Base-by-base conservation (phyloP, 208 protist species). In the Angomonas deanei region DNA sequence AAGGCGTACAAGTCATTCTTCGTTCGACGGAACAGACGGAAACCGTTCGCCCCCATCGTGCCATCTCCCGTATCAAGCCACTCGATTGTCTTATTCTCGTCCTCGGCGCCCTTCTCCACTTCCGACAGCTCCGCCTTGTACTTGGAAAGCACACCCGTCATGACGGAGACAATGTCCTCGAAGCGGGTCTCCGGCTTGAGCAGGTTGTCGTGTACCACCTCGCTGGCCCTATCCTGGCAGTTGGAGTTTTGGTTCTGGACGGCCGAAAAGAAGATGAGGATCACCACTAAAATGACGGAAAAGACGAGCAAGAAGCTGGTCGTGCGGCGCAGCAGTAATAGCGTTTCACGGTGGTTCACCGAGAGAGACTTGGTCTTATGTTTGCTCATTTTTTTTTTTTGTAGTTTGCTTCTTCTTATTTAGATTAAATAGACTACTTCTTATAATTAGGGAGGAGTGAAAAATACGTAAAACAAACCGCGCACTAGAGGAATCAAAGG, bases 261-360 rank as follows among this genome's bases (percentile, higher is more conserved):
- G 0, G 76, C 84, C 2, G 83, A 75, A 15, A 92, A 74, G 4
- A 77, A 68, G 36, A 92, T 75, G 15, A 86, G 54, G 24, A 86
- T 66, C 4, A 77, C 80, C 13, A 92, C 38, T 0, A 86, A 62
- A 1, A 80, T 36, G n/a, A 89, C 80, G 30, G 80, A 78, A 50
- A 92, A 90, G 13, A 79, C 79, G 0, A 92, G 69, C 19, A 92
- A 53, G 66, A 94, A 94, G 19, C 78, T 88, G 26, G 58, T 75
- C 42, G 76, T 84, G 63, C 82, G 84, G 5, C 57, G 74, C 67
- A 82, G 84, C 31, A 84, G 56, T 54, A 78, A 33, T 0, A 73
- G 30, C 19, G 76, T 66, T 33, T 83, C 68, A 38, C 78, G 81
- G 54, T 82, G 74, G 11, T 23, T 19, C 23, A 32, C 57, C 3